Evolutionary conservation across 805 yeast genomes (phyloP).

Genomic region (Candida vartiovaarae): DNA sequence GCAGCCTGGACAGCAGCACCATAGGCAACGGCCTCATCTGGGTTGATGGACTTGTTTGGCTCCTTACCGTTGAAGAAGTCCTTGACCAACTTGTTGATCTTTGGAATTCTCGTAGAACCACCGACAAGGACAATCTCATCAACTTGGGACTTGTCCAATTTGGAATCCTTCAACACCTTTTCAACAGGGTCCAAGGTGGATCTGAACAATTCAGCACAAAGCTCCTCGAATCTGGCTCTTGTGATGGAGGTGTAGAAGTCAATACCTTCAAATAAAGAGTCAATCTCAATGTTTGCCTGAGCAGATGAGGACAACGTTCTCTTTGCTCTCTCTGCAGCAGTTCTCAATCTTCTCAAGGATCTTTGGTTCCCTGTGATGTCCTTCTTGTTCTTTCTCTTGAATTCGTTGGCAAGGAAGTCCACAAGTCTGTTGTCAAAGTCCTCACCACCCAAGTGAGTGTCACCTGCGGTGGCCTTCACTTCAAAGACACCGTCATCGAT

Average conservation of each 20-base stretch:
- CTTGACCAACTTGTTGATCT: slow-evolving; percentile 90
- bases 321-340: slow-evolving; percentile 99
- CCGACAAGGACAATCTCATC: slow-evolving; percentile 97
- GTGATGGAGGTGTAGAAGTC: slow-evolving; percentile 94
- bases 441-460: slow-evolving; percentile 97
- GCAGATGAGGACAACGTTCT: slow-evolving; percentile 92
- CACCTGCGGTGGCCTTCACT: slow-evolving; percentile 93
- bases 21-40: slow-evolving; percentile 98
- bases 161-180: slow-evolving; percentile 91
- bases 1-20: slow-evolving; percentile 99
- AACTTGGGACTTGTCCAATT: slow-evolving; percentile 76
- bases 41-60: slow-evolving; percentile 95
- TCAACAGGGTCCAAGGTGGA: slow-evolving; percentile 94
- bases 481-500: slow-evolving; percentile 91
- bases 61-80: slow-evolving; percentile 89
- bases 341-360: slow-evolving; percentile 94
- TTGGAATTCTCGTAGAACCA: slow-evolving; percentile 99
- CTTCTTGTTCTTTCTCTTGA: slow-evolving; percentile 87
- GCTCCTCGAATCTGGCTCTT: slow-evolving; percentile 96
- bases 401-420: slow-evolving; percentile 75
- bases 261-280: slow-evolving; percentile 88
- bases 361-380: slow-evolving; percentile 77
- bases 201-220: slow-evolving; percentile 87
- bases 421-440: slow-evolving; percentile 89
- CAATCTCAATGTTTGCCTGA: slow-evolving; percentile 94